Base-by-base conservation (phyloP, 805 yeast genomes). In the Yamadazyma nakazawae region DNA sequence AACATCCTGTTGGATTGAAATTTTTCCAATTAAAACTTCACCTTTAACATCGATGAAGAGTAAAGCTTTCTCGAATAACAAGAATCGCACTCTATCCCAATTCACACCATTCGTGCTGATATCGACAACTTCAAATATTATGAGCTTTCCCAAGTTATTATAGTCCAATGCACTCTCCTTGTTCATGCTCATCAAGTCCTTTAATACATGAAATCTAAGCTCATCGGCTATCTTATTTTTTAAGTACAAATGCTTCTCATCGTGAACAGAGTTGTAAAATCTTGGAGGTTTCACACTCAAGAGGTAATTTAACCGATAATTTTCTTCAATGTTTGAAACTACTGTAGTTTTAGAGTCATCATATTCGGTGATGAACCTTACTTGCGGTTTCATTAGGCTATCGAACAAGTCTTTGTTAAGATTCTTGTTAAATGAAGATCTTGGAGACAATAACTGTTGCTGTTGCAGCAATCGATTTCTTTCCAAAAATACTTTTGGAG, bases 11-110 rank as follows among this genome's bases (percentile, higher is more conserved):
- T 61, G 51, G 2, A 70, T 46, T 18, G 69, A 58, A 3, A 78
- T 57, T 40, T 71, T 66, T 1, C 82, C 82, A n/a, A 68, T 56
- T 10, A 75, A 59, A 1, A 76, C 54, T 40, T 71, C 67, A 1
- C 82, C 82, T n/a, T 67, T 56, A 9, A 75, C 58, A 5, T 54
- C 55, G n/a, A 64, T 46, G 21, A 74, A 35, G 1, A 72, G 37
- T 14, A 71, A 37, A 4, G 58, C 48, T 13, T 62, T 55, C 18
- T 60, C 64, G 49, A 74, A 72, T 13, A 73, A 52, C 45, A 59
- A 70, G 18, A 64, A 60, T 14, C 57, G 50, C 3, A 68, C 59
- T 30, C 45, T 40, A 49, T 70, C 75, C 80, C 80, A 78, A 13
- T 61, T 58, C 2, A 48, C 55, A 1, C 74, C 78, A 54, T 74